phyloP scores from a whole-genome alignment of 1,284 basidiomycete species.

The Flammula alnicola region DNA sequence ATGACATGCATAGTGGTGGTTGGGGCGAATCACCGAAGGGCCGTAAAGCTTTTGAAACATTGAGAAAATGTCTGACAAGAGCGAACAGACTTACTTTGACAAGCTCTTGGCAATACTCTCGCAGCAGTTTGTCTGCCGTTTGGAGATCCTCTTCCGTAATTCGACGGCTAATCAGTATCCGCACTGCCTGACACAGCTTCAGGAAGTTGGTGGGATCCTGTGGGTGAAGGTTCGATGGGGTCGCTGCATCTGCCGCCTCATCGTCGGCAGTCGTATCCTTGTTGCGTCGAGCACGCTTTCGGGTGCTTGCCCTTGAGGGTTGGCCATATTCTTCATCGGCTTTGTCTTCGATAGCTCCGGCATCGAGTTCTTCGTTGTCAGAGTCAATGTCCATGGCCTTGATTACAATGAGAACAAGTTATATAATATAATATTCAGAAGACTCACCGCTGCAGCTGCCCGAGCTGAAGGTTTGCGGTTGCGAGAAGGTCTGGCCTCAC shows the following conservation, averaged over 20 bases:
- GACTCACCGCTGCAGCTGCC: background rate
- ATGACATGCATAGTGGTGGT: slow-evolving; percentile 15
- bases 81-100: background rate
- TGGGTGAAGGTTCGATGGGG: slow-evolving; percentile 4
- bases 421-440: background rate
- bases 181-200: slow-evolving; percentile 9
- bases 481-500: too few relatives aligned
- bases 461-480: too few relatives aligned
- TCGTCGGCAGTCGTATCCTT: background rate
- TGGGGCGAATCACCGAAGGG: slow-evolving; percentile 7
- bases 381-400: background rate
- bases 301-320: background rate
- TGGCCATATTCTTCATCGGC: background rate
- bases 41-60: too few relatives aligned
- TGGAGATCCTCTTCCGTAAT: slow-evolving; percentile 2
- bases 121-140: background rate
- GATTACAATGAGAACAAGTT: background rate
- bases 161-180: slow-evolving; percentile 1
- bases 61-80: background rate
- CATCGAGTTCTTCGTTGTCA: background rate
- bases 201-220: slow-evolving; percentile 13
- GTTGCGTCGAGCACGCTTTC: background rate
- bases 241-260: background rate
- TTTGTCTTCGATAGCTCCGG: background rate
- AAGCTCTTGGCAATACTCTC: slow-evolving; percentile 6